A percentile compares a stretch with the other conserved stretches of the same genome.
Conservation (phyloP, 2,329 filamentous ascomycete species). For the Purpureocillium lavendulum region DNA sequence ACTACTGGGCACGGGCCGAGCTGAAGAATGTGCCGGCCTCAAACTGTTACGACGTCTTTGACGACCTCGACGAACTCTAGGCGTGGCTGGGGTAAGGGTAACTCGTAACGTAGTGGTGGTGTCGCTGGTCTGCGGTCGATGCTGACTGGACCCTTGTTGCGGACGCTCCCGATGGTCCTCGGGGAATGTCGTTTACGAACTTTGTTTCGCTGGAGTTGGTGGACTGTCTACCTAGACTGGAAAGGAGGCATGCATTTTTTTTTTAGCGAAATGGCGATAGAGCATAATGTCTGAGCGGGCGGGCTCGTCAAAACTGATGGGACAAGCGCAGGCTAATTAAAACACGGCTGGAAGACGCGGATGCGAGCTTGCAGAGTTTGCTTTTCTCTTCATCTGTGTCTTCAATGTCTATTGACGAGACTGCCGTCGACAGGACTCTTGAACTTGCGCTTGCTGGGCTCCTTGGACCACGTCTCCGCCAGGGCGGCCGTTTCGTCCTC, state of each 20-base stretch:
- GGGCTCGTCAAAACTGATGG: background rate
- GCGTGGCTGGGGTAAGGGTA: no score
- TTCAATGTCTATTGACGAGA: slow-evolving; percentile 31
- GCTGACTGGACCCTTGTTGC: no score
- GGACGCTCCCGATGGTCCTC: no score
- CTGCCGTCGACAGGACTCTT: slow-evolving; percentile 47
- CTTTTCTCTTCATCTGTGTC: background rate
- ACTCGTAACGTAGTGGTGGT: no score
- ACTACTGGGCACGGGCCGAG: no score
- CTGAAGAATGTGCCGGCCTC: no score
- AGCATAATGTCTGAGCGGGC: background rate
- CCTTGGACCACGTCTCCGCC: slow-evolving; percentile 70
- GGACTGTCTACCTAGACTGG: background rate
- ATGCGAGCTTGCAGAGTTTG: no score
- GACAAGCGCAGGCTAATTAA: background rate
- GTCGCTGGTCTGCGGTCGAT: no score
- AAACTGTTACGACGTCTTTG: background rate
- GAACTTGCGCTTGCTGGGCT: slow-evolving; percentile 38
- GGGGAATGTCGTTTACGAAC: no score
- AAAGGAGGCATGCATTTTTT: background rate
- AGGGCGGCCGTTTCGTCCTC: slow-evolving; percentile 70
- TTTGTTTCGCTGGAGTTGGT: background rate
- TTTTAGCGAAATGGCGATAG: background rate
- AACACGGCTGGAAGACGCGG: no score
- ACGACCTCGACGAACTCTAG: no score